phyloP scores from a whole-genome alignment of 768 basidiomycete species.

The Rubroboletus satanas region DNA sequence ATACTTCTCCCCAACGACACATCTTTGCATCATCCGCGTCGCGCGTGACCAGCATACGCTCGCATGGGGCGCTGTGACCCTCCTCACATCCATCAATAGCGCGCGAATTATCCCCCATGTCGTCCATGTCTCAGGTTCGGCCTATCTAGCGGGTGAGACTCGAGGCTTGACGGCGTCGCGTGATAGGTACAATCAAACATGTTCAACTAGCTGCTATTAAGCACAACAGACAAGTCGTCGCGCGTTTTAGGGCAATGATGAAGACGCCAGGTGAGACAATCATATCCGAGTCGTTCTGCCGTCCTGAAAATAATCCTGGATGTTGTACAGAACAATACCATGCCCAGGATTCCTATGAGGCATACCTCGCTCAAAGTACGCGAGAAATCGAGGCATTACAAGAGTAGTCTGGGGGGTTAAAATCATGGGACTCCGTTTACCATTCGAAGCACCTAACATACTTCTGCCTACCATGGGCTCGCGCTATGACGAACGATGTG shows the following conservation, averaged over 20 bases:
- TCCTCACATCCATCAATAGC: conserved; percentile 62
- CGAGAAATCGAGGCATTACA: conserved; percentile 63
- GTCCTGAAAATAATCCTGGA: not conserved
- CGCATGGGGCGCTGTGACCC: conserved; percentile 75
- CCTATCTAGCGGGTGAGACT: not conserved
- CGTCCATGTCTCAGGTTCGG: conserved; percentile 73
- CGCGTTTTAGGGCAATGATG: conserved; percentile 54
- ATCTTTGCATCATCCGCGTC: conserved; percentile 82
- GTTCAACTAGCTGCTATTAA: conserved; percentile 72
- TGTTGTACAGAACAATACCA: conserved; percentile 41
- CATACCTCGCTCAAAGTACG: conserved; percentile 53
- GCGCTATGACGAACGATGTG: not conserved
- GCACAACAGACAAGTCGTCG: conserved; percentile 69
- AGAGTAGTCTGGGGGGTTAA: conserved; percentile 40
- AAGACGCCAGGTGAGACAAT: conserved; percentile 46
- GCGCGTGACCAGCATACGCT: conserved; percentile 76
- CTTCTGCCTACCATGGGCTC: not conserved
- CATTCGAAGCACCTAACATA: not conserved
- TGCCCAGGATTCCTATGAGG: conserved; percentile 53
- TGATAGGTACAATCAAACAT: conserved; percentile 81
- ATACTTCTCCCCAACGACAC: conserved; percentile 81
- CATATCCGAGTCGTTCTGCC: not conserved
- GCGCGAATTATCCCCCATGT: conserved; percentile 66
- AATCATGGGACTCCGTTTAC: not conserved
- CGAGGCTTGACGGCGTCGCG: not conserved